Evolutionary conservation across 192 early-diverging fungal species (phyloP).

Genomic region (Powellomyces hirtus): DNA sequence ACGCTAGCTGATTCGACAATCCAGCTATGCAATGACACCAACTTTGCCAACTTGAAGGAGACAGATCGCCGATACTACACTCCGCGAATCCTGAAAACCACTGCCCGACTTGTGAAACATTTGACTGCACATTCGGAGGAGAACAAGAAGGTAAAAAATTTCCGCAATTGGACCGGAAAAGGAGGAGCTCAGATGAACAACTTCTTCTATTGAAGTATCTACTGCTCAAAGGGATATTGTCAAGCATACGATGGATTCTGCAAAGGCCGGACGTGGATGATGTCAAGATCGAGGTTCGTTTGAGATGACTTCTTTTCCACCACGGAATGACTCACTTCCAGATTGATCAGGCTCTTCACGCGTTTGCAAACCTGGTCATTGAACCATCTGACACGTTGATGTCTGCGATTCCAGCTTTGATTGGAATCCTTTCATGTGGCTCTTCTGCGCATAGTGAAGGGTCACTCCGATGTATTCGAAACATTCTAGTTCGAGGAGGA

Average conservation of each 20-base stretch:
- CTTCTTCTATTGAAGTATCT: too few relatives aligned
- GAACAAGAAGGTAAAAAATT: constrained; percentile 10
- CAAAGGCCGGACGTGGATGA: neutral
- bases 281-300: neutral
- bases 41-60: neutral
- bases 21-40: neutral
- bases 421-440: neutral
- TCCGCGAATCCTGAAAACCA: neutral
- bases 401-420: neutral
- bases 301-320: neutral
- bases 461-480: constrained; percentile 10
- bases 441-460: neutral
- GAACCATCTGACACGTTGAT: neutral
- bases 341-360: constrained; percentile 5
- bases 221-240: too few relatives aligned
- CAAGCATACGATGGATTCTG: neutral
- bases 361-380: constrained; percentile 13
- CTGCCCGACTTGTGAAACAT: neutral
- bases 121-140: constrained; percentile 12
- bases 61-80: neutral
- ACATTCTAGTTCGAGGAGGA: constrained; percentile 9
- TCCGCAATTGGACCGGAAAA: too few relatives aligned
- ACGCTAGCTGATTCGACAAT: neutral
- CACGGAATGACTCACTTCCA: neutral
- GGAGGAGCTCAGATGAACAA: too few relatives aligned